A percentile compares a stretch with the other conserved stretches of the same genome.
phyloP scores from a whole-genome alignment of 2,329 filamentous ascomycete genomes.

The Talaromyces marneffei region DNA sequence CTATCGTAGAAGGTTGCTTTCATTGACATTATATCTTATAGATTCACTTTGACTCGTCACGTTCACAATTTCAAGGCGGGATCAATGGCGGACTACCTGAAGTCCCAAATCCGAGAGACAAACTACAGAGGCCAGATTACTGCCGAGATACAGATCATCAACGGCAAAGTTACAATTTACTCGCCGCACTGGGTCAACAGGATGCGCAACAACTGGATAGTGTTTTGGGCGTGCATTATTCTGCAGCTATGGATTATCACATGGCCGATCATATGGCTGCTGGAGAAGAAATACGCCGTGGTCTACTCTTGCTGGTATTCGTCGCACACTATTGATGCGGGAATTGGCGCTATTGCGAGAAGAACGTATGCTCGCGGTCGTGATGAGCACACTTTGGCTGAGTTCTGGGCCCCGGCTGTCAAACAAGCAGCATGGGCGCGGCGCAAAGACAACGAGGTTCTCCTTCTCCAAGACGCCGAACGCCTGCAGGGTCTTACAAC shows the following conservation, averaged over 20 bases:
- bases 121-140: slow-evolving; percentile 33
- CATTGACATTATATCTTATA: slow-evolving; percentile 13
- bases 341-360: slow-evolving; percentile 6
- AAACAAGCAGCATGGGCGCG: slow-evolving; percentile 32
- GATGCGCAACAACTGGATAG: slow-evolving; percentile 28
- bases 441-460: slow-evolving; percentile 18
- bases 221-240: slow-evolving; percentile 33
- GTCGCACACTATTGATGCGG: slow-evolving; percentile 15
- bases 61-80: slow-evolving; percentile 26
- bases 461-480: slow-evolving; percentile 18
- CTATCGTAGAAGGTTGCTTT: too few relatives aligned
- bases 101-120: slow-evolving; percentile 33
- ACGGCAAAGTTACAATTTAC: slow-evolving; percentile 30
- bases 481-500: slow-evolving; percentile 8
- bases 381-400: slow-evolving; percentile 25
- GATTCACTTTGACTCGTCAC: slow-evolving; percentile 28
- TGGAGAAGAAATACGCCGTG: slow-evolving; percentile 34
- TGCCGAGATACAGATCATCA: slow-evolving; percentile 21
- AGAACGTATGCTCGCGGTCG: slow-evolving; percentile 23
- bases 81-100: slow-evolving; percentile 25
- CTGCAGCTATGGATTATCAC: slow-evolving; percentile 37
- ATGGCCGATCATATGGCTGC: slow-evolving; percentile 34
- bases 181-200: slow-evolving; percentile 37
- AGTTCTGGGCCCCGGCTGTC: slow-evolving; percentile 31
- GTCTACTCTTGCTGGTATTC: slow-evolving; percentile 29